phyloP scores from a whole-genome alignment of 768 basidiomycete species.

The Serendipita vermifera region DNA sequence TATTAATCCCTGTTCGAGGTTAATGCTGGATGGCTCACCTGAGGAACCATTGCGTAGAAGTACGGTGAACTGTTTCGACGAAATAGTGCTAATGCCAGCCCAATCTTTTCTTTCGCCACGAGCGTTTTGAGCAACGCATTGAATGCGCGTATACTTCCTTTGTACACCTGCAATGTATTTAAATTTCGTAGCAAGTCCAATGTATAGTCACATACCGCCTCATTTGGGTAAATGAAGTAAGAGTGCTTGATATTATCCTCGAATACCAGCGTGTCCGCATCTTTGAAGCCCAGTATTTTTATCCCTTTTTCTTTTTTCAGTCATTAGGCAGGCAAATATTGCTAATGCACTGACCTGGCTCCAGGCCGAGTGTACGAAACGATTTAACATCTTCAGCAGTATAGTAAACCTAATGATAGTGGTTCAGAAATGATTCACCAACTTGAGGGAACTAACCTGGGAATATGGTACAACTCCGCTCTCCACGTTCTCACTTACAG shows the following conservation, averaged over 20 bases:
- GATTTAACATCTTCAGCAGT: slow-evolving; percentile 69
- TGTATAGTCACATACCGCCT: slow-evolving; percentile 40
- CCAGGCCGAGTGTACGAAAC: slow-evolving; percentile 67
- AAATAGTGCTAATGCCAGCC: slow-evolving; percentile 54
- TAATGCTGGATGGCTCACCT: slow-evolving; percentile 34
- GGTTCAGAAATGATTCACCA: neutral
- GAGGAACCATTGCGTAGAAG: slow-evolving; percentile 79
- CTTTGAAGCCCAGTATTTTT: slow-evolving; percentile 87
- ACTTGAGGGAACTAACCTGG: neutral
- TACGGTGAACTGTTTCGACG: slow-evolving; percentile 60
- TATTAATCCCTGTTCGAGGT: slow-evolving; percentile 10
- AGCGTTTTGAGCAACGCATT: slow-evolving; percentile 74
- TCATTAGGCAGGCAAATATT: neutral
- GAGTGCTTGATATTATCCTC: slow-evolving; percentile 92
- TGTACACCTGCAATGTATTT: slow-evolving; percentile 41
- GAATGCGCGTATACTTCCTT: slow-evolving; percentile 88
- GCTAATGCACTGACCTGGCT: slow-evolving; percentile 45
- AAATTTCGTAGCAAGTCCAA: neutral
- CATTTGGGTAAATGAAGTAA: slow-evolving; percentile 83
- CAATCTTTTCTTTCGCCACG: slow-evolving; percentile 69
- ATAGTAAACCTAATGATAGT: slow-evolving; percentile 53
- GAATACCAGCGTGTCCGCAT: slow-evolving; percentile 50
- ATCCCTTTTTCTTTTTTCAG: slow-evolving; percentile 39
- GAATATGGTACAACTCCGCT: neutral
- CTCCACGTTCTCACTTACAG: no score